Base-by-base conservation (phyloP, 139 green algal genomes). In the Spirogloea muscicola region DNA sequence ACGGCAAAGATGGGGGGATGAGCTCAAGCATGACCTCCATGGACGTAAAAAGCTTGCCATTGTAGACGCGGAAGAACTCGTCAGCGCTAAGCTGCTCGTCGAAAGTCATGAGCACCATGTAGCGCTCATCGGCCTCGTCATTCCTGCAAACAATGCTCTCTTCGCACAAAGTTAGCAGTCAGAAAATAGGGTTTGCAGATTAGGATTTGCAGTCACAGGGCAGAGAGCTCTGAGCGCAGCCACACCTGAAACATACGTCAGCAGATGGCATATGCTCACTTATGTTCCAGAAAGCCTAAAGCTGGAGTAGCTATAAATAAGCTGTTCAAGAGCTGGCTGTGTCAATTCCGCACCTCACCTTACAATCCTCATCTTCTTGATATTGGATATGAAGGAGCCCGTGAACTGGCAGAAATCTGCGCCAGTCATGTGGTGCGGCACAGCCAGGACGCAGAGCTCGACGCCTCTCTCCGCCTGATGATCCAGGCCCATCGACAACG, bases 341-440 rank as follows among this genome's bases (percentile, higher is more conserved):
- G n/a, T n/a, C n/a, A n/a, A n/a, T n/a, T n/a, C n/a, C n/a, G n/a
- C n/a, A n/a, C n/a, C n/a, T n/a, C 86, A 71, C 25, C 89, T 79
- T 68, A 98, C 84, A 37, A 97, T 84, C 1, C 91, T 84, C 81
- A 96, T 88, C 38, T 87, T 68, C 1, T 66, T 33, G 13, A 91
- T 69, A 5, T 84, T 52, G 16, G 72, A 57, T 39, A 96, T 83
- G 83, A 93, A 90, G 1, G 79, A 86, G 41, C 90, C 91, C 13
- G 91, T 82, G 71, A 97, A 97, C 33, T 85, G 84, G 68, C 90
- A 96, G 62, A 97, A 94, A 41, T 97, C 90, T 1, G 90, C 82
- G 21, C 96, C 87, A 1, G 88, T 86, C 84, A 98, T 91, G 81
- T 96, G 88, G 0, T 82, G 62, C 0, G 94, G 93, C 7, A 97